phyloP scores from a whole-genome alignment of 192 early-diverging fungal species.

The Pilobolus umbonatus region DNA sequence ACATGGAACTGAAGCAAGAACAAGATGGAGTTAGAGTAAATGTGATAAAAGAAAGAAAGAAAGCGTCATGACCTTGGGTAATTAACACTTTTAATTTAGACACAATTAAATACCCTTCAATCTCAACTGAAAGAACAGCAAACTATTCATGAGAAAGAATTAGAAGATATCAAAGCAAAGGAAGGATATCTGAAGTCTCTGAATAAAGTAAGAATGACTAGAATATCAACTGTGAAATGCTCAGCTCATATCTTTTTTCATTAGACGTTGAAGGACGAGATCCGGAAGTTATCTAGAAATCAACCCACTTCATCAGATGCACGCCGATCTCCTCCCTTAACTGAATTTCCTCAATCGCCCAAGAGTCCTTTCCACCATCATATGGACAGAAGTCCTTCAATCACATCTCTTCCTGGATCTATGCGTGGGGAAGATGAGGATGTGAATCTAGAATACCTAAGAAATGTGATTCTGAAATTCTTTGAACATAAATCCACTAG shows the following conservation, averaged over 20 bases:
- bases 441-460: constrained; percentile 70
- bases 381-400: background rate
- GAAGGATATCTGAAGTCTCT: constrained; percentile 65
- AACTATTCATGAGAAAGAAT: constrained; percentile 50
- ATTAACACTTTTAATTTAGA: constrained; percentile 48
- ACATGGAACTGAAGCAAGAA: too few relatives aligned
- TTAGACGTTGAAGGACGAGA: constrained; percentile 76
- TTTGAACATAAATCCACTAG: constrained; percentile 67
- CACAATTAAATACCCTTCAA: too few relatives aligned
- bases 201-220: constrained; percentile 67
- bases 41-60: too few relatives aligned
- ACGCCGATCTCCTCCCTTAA: too few relatives aligned
- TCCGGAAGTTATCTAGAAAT: constrained; percentile 58
- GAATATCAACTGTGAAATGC: background rate
- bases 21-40: too few relatives aligned
- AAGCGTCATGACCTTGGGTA: too few relatives aligned
- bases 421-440: constrained; percentile 40
- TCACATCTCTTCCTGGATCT: background rate
- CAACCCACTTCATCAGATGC: constrained; percentile 2
- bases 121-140: too few relatives aligned
- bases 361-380: constrained; percentile 2
- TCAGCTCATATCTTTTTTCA: background rate
- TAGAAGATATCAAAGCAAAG: constrained; percentile 62
- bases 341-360: too few relatives aligned
- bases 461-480: constrained; percentile 68